Evolutionary conservation across 352 stramenopile species (phyloP).

Genomic region (Salisapilia sapeloensis): DNA sequence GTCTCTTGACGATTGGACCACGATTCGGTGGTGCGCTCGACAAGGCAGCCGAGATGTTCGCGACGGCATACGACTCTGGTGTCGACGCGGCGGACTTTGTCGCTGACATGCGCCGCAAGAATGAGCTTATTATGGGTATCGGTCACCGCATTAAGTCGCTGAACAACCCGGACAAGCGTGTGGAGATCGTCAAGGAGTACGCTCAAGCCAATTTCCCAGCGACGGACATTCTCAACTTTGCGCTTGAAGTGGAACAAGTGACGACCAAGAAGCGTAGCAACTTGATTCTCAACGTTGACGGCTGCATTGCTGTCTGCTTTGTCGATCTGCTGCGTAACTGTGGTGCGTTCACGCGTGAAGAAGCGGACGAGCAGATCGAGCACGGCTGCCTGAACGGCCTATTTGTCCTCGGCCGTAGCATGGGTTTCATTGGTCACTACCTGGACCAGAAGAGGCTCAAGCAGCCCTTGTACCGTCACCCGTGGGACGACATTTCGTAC

Average conservation of each 20-base stretch:
- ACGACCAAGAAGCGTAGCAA: slow-evolving; percentile 95
- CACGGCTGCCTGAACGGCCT: slow-evolving; percentile 94
- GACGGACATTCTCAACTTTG: slow-evolving; percentile 91
- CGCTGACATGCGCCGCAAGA: slow-evolving; percentile 86
- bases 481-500: slow-evolving; percentile 96
- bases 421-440: slow-evolving; percentile 91
- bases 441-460: slow-evolving; percentile 96
- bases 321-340: slow-evolving; percentile 91
- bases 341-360: slow-evolving; percentile 77
- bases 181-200: slow-evolving; percentile 94
- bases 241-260: slow-evolving; percentile 90
- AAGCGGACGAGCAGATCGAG: slow-evolving; percentile 89
- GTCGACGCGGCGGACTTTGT: slow-evolving; percentile 85
- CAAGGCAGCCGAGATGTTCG: slow-evolving; percentile 88
- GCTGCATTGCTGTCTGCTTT: slow-evolving; percentile 94
- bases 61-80: slow-evolving; percentile 78
- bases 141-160: slow-evolving; percentile 93
- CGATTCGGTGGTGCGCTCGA: slow-evolving; percentile 93
- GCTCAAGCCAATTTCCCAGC: slow-evolving; percentile 87
- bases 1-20: slow-evolving; percentile 91
- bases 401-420: slow-evolving; percentile 73
- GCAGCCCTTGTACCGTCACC: slow-evolving; percentile 94
- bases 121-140: slow-evolving; percentile 96
- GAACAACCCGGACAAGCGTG: slow-evolving; percentile 92
- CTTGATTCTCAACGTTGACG: slow-evolving; percentile 96